Evolutionary conservation across 345 rosid species (phyloP), one percentile per base, ranked within the genome.

Genomic region (Eucalyptus regnans): DNA sequence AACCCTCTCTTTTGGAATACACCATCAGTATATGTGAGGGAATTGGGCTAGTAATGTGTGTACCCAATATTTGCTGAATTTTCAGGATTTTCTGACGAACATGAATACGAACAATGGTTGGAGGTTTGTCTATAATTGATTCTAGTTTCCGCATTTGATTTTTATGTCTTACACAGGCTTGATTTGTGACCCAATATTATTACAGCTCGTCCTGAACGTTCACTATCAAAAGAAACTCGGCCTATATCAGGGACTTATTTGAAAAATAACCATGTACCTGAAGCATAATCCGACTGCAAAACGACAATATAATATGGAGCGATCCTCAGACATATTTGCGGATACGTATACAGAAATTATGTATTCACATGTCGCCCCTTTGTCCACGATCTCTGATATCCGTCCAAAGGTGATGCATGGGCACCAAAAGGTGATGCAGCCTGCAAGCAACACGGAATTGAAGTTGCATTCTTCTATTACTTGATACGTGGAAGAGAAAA

Each of bases 401-500:
- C 6, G 86, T n/a, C 93, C 92, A 18, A 93, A 93, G 29, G 93
- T 87, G 88, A 89, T 88, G 71, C 91, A 92, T 7, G 93, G 94
- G 56, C 94, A 93, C 90, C 92, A 92, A 7, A 51, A 90, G 9
- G 94, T 93, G 3, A 92, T 8, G 43, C 92, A 93, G 49, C 94
- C 94, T 89, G 90, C 41, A 13, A 88, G 37, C 25, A 71, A 71
- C 81, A 33, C 5, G 25, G 25, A 54, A 54, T 1, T 22, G 27
- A 43, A 68, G 80, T 68, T 68, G 80, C 12, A 68, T 31, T 37
- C 25, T 33, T 17, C 41, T 71, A 18, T 71, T 0, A 22, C 46
- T 71, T 71, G 46, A 37, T 33, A 17, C 10, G 81, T 71, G 81
- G 81, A 37, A 71, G 25, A 10, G 22, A 37, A 71, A 37, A 37